Evolutionary conservation across 1,139 yeast species (phyloP).

Genomic region (Sugiyamaella xylanicola): DNA sequence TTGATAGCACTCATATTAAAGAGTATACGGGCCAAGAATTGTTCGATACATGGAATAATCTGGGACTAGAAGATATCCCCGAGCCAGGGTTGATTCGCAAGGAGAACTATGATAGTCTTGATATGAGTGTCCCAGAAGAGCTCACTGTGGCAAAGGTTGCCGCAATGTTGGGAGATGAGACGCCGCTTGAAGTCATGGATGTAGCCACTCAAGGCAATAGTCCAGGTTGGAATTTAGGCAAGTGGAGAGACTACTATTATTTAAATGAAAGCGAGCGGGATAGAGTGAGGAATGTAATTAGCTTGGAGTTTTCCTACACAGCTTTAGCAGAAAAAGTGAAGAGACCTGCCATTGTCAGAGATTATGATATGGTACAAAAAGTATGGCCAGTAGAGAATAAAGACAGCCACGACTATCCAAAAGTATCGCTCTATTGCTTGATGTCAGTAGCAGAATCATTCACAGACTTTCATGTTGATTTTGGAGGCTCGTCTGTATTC

Average conservation of each 20-base stretch:
- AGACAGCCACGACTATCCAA: slow-evolving; percentile 47
- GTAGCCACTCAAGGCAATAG: slow-evolving; percentile 72
- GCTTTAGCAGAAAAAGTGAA: slow-evolving; percentile 53
- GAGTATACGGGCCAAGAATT: slow-evolving; percentile 10
- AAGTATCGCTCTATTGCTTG: slow-evolving; percentile 79
- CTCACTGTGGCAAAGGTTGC: slow-evolving; percentile 61
- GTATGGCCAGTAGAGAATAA: slow-evolving; percentile 54
- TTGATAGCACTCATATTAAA: slow-evolving; percentile 5
- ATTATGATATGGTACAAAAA: slow-evolving; percentile 68
- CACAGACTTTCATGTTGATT: slow-evolving; percentile 90
- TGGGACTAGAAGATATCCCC: slow-evolving; percentile 25
- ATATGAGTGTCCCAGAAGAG: slow-evolving; percentile 48
- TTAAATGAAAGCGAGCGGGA: slow-evolving; percentile 53
- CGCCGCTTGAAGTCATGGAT: slow-evolving; percentile 82
- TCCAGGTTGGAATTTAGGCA: slow-evolving; percentile 66
- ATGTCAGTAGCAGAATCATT: slow-evolving; percentile 83
- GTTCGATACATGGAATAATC: slow-evolving; percentile 2
- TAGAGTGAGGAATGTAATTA: slow-evolving; percentile 75
- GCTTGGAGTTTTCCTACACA: slow-evolving; percentile 71
- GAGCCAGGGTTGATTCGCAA: slow-evolving; percentile 47
- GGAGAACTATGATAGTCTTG: slow-evolving; percentile 42
- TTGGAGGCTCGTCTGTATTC: slow-evolving; percentile 91
- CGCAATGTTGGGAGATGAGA: slow-evolving; percentile 62
- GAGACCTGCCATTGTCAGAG: slow-evolving; percentile 68
- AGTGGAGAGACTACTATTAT: slow-evolving; percentile 76